Base-by-base conservation (phyloP, 768 basidiomycete species). In the Steccherinum ochraceum region DNA sequence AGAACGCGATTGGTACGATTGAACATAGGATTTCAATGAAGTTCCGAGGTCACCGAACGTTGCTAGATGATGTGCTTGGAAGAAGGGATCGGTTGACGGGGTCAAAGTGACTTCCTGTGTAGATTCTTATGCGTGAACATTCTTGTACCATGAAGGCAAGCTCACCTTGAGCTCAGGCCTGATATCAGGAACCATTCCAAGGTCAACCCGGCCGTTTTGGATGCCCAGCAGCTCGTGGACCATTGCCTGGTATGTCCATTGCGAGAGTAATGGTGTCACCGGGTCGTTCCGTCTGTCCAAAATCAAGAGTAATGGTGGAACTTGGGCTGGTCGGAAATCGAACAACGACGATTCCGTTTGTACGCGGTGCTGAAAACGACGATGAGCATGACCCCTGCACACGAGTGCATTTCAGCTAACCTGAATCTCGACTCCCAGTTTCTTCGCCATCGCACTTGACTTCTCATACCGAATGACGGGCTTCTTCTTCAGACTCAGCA, bases 241-340 rank as follows among this genome's bases (percentile, higher is more conserved):
- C 94, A 98, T 97, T 1, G 95, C 96, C 65, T 98, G 95, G 69
- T 98, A 98, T 21, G 96, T 98, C 96, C 96, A 98, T 67, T 97
- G 96, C 2, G 92, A 92, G 24, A 98, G 75, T 30, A 98, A 70
- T 3, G 96, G 96, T 0, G 96, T 98, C 4, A 98, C 91, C 2
- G 96, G 96, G 62, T 99, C 96, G 67, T 96, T 97, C 56, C 95
- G 76, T 55, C 96, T 80, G 69, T 99, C 96, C 50, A 99, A 77
- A 56, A 99, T 90, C 46, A 99, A 76, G 26, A 99, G 72, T 41
- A 98, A 63, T 5, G 96, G 96, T 2, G 92, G 79, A 5, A 91
- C 83, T 66, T 93, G 90, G 2, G 89, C 92, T 35, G 83, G 74
- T 44, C 93, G 80, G 66, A 98, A 98, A 62, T 97, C 93, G 67